Evolutionary conservation across 164 flowering plant genomes (phyloP), one percentile per base, ranked within the genome.

Genomic region (Sedum album): DNA sequence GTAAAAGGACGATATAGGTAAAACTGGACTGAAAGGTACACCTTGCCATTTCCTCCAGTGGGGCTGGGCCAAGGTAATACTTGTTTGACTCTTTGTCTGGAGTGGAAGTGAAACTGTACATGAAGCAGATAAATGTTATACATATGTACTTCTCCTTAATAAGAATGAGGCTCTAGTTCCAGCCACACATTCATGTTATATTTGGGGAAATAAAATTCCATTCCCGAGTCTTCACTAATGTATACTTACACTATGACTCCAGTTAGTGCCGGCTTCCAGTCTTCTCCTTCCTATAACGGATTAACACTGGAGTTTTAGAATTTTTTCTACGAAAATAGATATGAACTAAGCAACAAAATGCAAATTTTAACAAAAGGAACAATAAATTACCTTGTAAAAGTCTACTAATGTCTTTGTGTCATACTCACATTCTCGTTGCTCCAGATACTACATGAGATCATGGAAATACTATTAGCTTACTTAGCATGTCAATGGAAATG

Each of bases 21-120:
- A 0, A 46, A 46, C 51, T 67, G 21, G 31, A 48, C 28, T 67
- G 28, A 23, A 5, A 5, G 26, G 36, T 67, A 61, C 73, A 92
- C 97, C 85, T 77, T 38, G 99, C 99, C 99, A 94, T 91, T 41
- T 88, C 90, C 57, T 88, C 91, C 74, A 91, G 60, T 46, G 96
- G 97, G 3, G 99, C 97, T 70, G 99, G 97, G 0, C 99, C 99
- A 39, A 92, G 80, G 71, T 90, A 95, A 77, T 91, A 95, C 72
- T 88, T 95, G 84, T 95, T 95, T 35, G 81, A 73, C 74, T 73
- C 79, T 69, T 77, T 85, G 82, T 90, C 89, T 1, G 96, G 96
- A 73, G 97, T 92, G 10, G 99, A 91, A 38, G 93, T 92, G 75
- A 92, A 91, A 28, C 99, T 91, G 96, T 80, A 82, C 55, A 49